Conservation (phyloP, 139 green algal genomes). For the Klebsormidium nitens region DNA sequence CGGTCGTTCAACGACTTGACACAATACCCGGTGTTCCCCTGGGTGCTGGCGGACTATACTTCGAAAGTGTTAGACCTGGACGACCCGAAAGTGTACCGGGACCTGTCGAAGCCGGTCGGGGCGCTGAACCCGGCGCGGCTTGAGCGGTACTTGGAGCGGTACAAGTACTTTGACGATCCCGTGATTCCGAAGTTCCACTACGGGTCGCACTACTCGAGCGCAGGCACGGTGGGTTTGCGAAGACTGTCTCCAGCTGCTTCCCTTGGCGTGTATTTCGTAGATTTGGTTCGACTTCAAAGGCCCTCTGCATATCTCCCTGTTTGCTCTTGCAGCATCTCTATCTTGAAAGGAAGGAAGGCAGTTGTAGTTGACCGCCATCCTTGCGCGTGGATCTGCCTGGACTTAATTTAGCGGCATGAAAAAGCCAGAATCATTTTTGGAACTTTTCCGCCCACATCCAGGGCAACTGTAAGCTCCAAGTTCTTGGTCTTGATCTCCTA, state of each 20-base stretch:
- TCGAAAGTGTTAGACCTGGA: conserved; percentile 43
- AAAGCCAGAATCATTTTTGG: no score
- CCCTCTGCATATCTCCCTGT: no score
- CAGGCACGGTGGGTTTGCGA: conserved; percentile 32
- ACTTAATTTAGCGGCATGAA: no score
- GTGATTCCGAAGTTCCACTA: conserved; percentile 54
- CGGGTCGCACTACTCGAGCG: conserved; percentile 50
- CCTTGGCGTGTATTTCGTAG: not conserved
- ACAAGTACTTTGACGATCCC: conserved; percentile 41
- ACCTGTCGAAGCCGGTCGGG: conserved; percentile 50
- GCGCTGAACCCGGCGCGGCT: conserved; percentile 39
- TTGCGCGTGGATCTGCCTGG: no score
- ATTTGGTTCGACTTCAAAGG: not conserved
- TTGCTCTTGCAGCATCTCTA: no score
- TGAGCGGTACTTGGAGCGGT: conserved; percentile 41
- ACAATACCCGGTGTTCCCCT: conserved; percentile 71
- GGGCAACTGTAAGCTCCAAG: no score
- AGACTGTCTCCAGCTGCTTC: not conserved
- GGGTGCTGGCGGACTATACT: conserved; percentile 49
- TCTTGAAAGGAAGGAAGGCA: no score
- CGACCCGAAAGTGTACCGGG: conserved; percentile 43
- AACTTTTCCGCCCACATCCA: no score
- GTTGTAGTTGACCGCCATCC: no score
- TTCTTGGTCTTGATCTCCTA: no score
- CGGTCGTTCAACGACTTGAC: conserved; percentile 60